phyloP scores from a whole-genome alignment of 192 early-diverging fungal genomes.

The Chytriomyces sp. region DNA sequence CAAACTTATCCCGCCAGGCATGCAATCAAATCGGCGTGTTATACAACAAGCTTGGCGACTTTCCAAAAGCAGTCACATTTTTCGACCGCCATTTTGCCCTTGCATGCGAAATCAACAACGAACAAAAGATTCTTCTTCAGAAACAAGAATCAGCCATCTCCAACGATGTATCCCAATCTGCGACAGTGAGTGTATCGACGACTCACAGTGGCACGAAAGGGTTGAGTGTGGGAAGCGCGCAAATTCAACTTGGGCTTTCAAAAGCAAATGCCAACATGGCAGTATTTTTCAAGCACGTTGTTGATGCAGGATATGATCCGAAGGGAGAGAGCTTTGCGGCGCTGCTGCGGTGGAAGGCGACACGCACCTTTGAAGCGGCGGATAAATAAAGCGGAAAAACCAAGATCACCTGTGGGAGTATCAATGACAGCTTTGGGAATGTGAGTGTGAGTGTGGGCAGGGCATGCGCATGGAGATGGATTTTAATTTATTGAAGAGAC shows the following conservation, averaged over 20 bases:
- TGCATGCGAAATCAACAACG: conserved; percentile 31
- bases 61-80: conserved; percentile 43
- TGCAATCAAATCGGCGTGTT: conserved; percentile 57
- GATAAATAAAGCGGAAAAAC: neutral
- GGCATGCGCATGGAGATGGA: neutral
- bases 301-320: neutral
- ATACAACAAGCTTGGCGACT: conserved; percentile 51
- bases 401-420: neutral
- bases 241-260: conserved; percentile 53
- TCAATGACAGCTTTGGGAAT: neutral
- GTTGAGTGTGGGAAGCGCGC: conserved; percentile 40
- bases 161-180: neutral
- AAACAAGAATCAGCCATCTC: neutral
- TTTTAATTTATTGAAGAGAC: neutral
- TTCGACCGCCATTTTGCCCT: conserved; percentile 55
- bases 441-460: neutral
- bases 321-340: conserved; percentile 9
- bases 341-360: conserved; percentile 45
- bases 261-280: conserved; percentile 53
- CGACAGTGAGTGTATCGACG: neutral
- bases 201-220: conserved; percentile 10
- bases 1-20: conserved; percentile 10
- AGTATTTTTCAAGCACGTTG: conserved; percentile 39
- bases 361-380: conserved; percentile 29
- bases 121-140: neutral